Percentiles rank a stretch among this genome's conserved stretches.
Evolutionary conservation across 2,329 filamentous ascomycete genomes (phyloP).

Genomic region (Paraphoma sp.): DNA sequence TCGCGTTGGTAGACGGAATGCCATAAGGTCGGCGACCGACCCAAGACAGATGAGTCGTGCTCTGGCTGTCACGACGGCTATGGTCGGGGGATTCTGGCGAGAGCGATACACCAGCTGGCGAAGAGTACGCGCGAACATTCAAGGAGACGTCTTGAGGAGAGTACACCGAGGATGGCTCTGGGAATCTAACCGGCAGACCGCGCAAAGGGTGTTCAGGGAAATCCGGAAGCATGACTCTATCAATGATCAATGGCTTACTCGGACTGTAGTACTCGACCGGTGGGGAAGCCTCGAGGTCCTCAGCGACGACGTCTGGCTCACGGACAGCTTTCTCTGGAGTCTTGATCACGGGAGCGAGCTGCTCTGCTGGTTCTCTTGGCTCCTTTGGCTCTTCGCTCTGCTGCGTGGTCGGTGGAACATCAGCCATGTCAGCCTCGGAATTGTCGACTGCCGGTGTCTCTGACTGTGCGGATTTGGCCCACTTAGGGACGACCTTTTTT

Average conservation of each 20-base stretch:
- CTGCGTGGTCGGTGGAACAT: background rate
- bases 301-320: constrained; percentile 12
- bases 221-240: constrained; percentile 2
- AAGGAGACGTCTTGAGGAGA: constrained; percentile 29
- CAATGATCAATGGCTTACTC: constrained; percentile 2
- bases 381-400: background rate
- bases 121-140: constrained; percentile 15
- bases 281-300: constrained; percentile 2
- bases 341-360: constrained; percentile 8
- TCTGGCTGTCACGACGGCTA: constrained; percentile 38
- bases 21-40: constrained; percentile 20
- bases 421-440: too few species aligned
- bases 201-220: constrained; percentile 19
- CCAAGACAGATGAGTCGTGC: constrained; percentile 46
- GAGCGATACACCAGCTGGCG: constrained; percentile 14
- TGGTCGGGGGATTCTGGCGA: constrained; percentile 7
- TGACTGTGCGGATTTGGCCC: background rate
- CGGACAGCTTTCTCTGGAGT: constrained; percentile 18
- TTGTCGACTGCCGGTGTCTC: too few species aligned
- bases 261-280: constrained; percentile 8
- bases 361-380: constrained; percentile 2
- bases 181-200: constrained; percentile 15
- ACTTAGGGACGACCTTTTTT: background rate
- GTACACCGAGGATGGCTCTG: constrained; percentile 32
- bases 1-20: constrained; percentile 6